These are phyloP conservation scores for Pouteria campechiana DNA, from an alignment of 179 eudicot genomes.

Conservation along the genomic window DNA sequence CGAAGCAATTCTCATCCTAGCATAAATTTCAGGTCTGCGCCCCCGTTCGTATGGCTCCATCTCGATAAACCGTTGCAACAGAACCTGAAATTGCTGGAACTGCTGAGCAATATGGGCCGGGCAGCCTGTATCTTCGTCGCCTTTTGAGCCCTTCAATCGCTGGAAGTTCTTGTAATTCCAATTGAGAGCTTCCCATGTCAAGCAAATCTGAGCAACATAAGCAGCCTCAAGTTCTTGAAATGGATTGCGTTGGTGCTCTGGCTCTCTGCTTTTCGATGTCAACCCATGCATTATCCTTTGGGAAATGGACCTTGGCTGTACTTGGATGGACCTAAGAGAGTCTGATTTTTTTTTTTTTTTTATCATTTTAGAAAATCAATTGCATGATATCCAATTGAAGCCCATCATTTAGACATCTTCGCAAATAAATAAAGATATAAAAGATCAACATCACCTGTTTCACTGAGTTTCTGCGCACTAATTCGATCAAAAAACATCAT, in stretches of 20 bases:
- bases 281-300: constrained; percentile 59
- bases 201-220: constrained; percentile 78
- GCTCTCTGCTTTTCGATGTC: constrained; percentile 15
- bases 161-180: constrained; percentile 75
- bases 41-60: constrained; percentile 85
- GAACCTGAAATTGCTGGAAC: constrained; percentile 82
- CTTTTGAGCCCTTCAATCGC: constrained; percentile 34
- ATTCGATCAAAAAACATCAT: constrained; percentile 70
- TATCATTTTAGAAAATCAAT: not conserved
- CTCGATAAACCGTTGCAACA: constrained; percentile 64
- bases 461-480: constrained; percentile 82
- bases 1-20: constrained; percentile 49
- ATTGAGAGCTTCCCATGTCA: constrained; percentile 88
- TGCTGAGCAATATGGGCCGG: constrained; percentile 83
- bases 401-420: not conserved
- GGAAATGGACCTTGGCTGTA: constrained; percentile 88
- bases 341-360: constrained; percentile 19
- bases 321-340: constrained; percentile 61
- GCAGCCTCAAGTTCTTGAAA: constrained; percentile 71
- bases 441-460: constrained; percentile 42
- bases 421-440: no score
- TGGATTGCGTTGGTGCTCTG: constrained; percentile 29
- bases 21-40: constrained; percentile 67
- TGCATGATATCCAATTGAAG: not conserved
- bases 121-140: constrained; percentile 48